phyloP scores from a whole-genome alignment of 768 basidiomycete species.

The Saitozyma sp. region DNA sequence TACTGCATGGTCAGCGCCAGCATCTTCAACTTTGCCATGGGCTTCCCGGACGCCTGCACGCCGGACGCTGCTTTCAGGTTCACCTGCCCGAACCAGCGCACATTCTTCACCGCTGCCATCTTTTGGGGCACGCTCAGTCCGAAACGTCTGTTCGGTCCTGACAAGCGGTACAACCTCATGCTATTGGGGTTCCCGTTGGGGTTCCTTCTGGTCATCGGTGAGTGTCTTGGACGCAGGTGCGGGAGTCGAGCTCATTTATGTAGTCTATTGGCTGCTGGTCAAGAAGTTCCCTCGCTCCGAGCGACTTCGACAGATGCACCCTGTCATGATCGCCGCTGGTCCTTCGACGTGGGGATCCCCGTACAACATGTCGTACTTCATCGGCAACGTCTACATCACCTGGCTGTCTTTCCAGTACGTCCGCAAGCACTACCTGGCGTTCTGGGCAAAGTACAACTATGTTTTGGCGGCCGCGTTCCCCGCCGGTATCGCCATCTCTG shows the following conservation, averaged over 20 bases:
- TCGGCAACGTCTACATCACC: constrained; percentile 31
- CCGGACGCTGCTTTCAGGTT: constrained; percentile 50
- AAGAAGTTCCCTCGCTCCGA: constrained; percentile 20
- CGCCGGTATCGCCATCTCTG: constrained; percentile 53
- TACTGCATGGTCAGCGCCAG: constrained; percentile 43
- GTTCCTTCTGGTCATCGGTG: constrained; percentile 66
- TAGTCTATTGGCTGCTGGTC: constrained; percentile 16
- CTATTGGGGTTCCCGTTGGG: constrained; percentile 76
- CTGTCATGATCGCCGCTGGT: constrained; percentile 31
- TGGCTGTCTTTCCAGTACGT: constrained; percentile 40
- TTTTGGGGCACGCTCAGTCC: constrained; percentile 55
- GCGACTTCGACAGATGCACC: constrained; percentile 37
- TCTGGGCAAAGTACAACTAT: constrained; percentile 39
- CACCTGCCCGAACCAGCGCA: constrained; percentile 53
- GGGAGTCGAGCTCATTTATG: not conserved
- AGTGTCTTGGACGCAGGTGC: not conserved
- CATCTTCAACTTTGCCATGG: constrained; percentile 51
- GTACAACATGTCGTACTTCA: constrained; percentile 41
- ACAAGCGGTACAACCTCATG: constrained; percentile 58
- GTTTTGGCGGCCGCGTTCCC: constrained; percentile 52
- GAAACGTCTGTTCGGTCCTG: constrained; percentile 52
- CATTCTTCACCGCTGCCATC: constrained; percentile 55
- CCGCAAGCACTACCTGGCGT: constrained; percentile 36
- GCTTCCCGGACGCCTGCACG: constrained; percentile 59
- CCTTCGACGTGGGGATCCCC: constrained; percentile 20